Evolutionary conservation across 192 early-diverging fungal genomes (phyloP), one percentile per base, ranked within the genome.

Genomic region (Rhizoclosmatium sp.): DNA sequence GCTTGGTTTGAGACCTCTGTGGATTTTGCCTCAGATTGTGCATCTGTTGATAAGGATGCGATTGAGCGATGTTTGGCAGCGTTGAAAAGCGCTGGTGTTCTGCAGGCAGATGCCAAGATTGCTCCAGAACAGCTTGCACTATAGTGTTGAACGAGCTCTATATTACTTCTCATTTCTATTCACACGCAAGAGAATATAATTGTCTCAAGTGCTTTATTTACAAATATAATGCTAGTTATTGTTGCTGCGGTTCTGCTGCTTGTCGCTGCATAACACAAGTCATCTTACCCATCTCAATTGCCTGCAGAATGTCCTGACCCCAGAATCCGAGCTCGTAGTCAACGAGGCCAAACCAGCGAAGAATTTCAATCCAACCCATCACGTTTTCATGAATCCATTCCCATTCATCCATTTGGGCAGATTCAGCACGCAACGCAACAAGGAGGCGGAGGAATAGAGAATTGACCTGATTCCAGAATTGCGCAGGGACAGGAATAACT

Each of bases 261-360:
- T 54, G 51, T 16, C 9, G 51, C 5, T 12, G 51, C 51, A 54
- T 16, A 54, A 54, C 9, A 7, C 5, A 12, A 54, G 51, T 16
- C 51, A 21, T 21, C 45, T 47, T 56, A 5, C 51, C 45, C 9
- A 58, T 4, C n/a, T 91, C 86, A 40, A 94, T 84, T 12, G 92
- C 88, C 56, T 92, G 88, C 54, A 93, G 76, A 69, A 95, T 92
- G 48, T 93, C 92, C 42, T 87, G 82, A 73, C 93, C 94, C 91
- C 92, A 94, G 64, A 93, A 91, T 31, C 94, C 94, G 82, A 94
- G 87, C 68, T 95, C 93, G 81, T 94, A 95, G 77, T 95, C 92
- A 31, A 95, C 93, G 66, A 95, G 78, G 1, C 94, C 93, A 85
- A 86, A 95, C 71, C 87, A 83, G 65, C 92, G 91, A 69, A 95